Base-by-base conservation (phyloP, 495 filamentous ascomycete species). In the Jackrogersella minutella region DNA sequence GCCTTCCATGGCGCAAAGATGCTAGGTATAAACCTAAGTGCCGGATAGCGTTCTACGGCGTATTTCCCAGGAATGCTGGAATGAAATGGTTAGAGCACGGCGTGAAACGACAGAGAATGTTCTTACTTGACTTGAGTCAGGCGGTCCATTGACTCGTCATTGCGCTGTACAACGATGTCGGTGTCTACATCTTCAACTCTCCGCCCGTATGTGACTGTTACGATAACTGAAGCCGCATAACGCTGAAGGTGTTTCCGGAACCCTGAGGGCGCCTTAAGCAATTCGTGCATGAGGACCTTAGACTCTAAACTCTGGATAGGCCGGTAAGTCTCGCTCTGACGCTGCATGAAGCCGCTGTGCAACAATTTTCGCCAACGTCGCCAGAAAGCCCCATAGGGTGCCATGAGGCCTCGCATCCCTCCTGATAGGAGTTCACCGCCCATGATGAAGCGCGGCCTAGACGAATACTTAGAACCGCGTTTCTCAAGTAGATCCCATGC, bases 181-280 rank as follows among this genome's bases (percentile, higher is more conserved):
- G 82, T 81, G 28, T 82, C 74, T 28, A 86, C 74, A 16, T 81
- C 74, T 69, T 86, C 80, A 13, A 88, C 84, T 22, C 85, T 73
- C 24, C 85, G 79, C 5, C 85, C 85, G 65, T 87, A 88, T 9
- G 83, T 83, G 17, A 88, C 83, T 16, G 78, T 85, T 19, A 86
- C 82, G 30, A 87, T 84, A 21, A 88, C 81, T 30, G 82, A 84
- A 5, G 83, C 81, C 1, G 86, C 84, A 66, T 86, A 88, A 26
- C 86, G 78, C 68, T 87, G 84, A 16, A 78, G 68, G 46, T 79
- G 76, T 7, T 59, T 73, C 17, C 76, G 69, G 33, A 74, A 79
- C 0, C 53, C 57, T 19, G 55, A 61, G 2, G 81, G 79, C 2
- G 58, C 71, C 0, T 54, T 66, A 9, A 81, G 61, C 3, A 87